Evolutionary conservation across 2,329 filamentous ascomycete genomes (phyloP).

Genomic region (Alternaria viburni): DNA sequence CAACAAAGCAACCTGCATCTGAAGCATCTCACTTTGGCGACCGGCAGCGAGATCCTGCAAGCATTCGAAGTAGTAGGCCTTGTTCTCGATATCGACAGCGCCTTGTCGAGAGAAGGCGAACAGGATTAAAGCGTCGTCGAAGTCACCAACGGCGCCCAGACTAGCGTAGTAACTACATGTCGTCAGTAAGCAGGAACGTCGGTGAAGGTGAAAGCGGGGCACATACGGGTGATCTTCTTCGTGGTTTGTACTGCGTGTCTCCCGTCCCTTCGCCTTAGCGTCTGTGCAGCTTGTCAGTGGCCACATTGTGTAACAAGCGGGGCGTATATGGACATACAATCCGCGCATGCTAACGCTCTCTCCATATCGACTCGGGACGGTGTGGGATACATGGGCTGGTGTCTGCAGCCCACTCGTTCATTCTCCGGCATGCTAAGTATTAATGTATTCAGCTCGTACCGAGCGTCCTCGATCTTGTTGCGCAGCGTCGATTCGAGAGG

Average conservation of each 20-base stretch:
- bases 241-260: slow-evolving; percentile 35
- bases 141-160: slow-evolving; percentile 67
- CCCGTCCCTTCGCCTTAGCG: slow-evolving; percentile 30
- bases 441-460: slow-evolving; percentile 62
- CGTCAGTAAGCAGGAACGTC: not conserved
- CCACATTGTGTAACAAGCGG: not conserved
- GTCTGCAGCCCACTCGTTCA: slow-evolving; percentile 39
- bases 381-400: slow-evolving; percentile 38
- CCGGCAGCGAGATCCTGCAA: slow-evolving; percentile 65
- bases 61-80: slow-evolving; percentile 69
- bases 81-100: slow-evolving; percentile 60
- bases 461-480: slow-evolving; percentile 62
- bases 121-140: slow-evolving; percentile 65
- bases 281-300: slow-evolving; percentile 27
- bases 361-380: slow-evolving; percentile 51
- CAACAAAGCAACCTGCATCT: slow-evolving; percentile 63
- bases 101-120: slow-evolving; percentile 69
- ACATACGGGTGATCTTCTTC: slow-evolving; percentile 48
- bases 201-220: not conserved
- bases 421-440: slow-evolving; percentile 51
- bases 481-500: slow-evolving; percentile 31
- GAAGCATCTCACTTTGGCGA: slow-evolving; percentile 63
- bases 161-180: slow-evolving; percentile 62
- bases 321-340: slow-evolving; percentile 34
- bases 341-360: slow-evolving; percentile 43